phyloP scores from a whole-genome alignment of 768 basidiomycete genomes.

The Boletus coccyginus region DNA sequence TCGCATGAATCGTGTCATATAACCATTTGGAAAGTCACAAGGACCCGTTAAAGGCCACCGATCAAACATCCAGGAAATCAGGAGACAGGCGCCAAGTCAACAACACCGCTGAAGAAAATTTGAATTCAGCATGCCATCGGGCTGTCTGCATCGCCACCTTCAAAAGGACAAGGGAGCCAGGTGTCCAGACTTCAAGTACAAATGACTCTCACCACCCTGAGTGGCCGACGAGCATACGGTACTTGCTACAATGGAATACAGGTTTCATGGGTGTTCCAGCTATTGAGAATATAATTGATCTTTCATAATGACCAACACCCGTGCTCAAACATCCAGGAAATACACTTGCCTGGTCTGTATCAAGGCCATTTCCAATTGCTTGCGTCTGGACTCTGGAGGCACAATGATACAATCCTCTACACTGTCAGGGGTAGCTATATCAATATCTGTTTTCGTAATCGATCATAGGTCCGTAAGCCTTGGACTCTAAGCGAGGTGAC shows the following conservation, averaged over 20 bases:
- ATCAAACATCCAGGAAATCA: conserved; percentile 3
- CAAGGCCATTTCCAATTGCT: neutral
- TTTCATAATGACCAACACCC: neutral
- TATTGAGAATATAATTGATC: neutral
- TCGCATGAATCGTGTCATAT: neutral
- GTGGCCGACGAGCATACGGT: neutral
- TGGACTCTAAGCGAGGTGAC: neutral
- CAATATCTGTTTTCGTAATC: neutral
- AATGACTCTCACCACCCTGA: neutral
- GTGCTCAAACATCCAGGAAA: neutral
- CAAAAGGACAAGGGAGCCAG: neutral
- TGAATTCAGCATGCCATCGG: neutral
- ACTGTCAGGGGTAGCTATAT: neutral
- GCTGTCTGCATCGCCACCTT: neutral
- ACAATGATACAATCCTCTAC: neutral
- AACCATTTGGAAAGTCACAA: neutral
- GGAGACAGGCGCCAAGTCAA: neutral
- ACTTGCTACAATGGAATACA: neutral
- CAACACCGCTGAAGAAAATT: neutral
- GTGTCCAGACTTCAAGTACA: neutral
- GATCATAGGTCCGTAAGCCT: neutral
- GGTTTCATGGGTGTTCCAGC: neutral
- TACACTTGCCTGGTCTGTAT: conserved; percentile 8
- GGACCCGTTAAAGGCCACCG: neutral
- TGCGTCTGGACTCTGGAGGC: neutral